Evolutionary conservation across 164 flowering plant species (phyloP).

Genomic region (Vitis cinerea): DNA sequence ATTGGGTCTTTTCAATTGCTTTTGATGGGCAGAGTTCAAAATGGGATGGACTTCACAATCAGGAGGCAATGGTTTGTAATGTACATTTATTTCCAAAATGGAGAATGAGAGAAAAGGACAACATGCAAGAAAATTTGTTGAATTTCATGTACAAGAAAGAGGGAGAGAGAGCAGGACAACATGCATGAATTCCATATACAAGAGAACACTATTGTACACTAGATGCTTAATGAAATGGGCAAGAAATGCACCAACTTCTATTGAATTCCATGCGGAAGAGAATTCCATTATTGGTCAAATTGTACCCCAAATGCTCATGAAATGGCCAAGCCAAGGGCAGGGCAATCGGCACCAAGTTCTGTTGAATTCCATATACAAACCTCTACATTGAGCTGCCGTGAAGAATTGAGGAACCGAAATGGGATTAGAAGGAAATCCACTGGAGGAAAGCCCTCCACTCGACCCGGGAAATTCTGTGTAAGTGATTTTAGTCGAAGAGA

Average conservation of each 20-base stretch:
- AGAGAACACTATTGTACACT: not conserved
- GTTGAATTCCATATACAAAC: slow-evolving; percentile 49
- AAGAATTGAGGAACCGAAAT: slow-evolving; percentile 22
- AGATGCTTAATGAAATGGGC: not conserved
- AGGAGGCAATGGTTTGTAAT: no score
- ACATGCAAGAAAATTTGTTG: no score
- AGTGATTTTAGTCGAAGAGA: slow-evolving; percentile 51
- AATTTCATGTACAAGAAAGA: no score
- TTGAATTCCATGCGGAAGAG: no score
- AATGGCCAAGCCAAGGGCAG: not conserved
- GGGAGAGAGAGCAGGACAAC: no score
- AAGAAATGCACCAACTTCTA: no score
- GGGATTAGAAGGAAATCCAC: slow-evolving; percentile 61
- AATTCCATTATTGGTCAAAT: not conserved
- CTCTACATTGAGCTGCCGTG: slow-evolving; percentile 46
- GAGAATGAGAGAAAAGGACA: no score
- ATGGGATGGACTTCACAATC: no score
- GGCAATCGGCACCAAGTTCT: slow-evolving; percentile 15
- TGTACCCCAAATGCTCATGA: not conserved
- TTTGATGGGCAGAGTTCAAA: no score
- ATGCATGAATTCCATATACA: no score
- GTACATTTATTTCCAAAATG: no score
- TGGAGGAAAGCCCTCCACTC: slow-evolving; percentile 30
- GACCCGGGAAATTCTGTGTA: slow-evolving; percentile 33
- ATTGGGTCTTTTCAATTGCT: no score